Base-by-base conservation (phyloP, 345 rosid genomes). In the Viola odorata region DNA sequence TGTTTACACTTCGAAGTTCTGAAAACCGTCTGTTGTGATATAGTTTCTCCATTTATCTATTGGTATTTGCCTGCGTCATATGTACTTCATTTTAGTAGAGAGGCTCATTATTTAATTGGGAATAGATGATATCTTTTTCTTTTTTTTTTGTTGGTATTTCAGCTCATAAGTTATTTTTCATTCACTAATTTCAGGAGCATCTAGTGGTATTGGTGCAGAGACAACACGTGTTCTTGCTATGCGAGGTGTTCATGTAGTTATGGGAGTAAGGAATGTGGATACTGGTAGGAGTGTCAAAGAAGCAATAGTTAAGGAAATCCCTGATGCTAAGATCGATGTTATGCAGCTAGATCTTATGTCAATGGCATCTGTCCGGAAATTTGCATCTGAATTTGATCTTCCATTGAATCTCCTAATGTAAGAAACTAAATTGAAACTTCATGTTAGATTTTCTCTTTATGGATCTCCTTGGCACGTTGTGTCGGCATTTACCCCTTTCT, bases 361-460 rank as follows among this genome's bases (percentile, higher is more conserved):
- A n/a, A 55, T 77, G 74, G 73, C 60, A 47, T 71, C 81, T 0
- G 75, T 77, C 3, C 48, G 75, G 66, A 80, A 72, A 60, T 77
- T 80, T 41, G 77, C 75, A 0, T 62, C 75, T 0, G 69, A 71
- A 5, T 77, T 54, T 62, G 67, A 67, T 47, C 81, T 71, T 50
- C 79, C 77, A 5, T 61, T 80, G 62, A 74, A 77, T 72, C 57
- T 80, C 51, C 77, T 80, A n/a, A 68, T 76, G 78, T 76, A 66
- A 73, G 79, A 53, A 59, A 42, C 41, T 60, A 12, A 37, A 12
- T 0, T 16, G 6, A 52, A 14, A 7, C 16, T 4, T 3, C 10
- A 11, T 55, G 17, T 45, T 15, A 6, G 12, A 54, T 0, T 44
- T 12, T 54, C 13, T n/a, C 11, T 11, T 12, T 49, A 13, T 49